Base-by-base conservation (phyloP, 805 yeast genomes). In the Starmera quercuum region DNA sequence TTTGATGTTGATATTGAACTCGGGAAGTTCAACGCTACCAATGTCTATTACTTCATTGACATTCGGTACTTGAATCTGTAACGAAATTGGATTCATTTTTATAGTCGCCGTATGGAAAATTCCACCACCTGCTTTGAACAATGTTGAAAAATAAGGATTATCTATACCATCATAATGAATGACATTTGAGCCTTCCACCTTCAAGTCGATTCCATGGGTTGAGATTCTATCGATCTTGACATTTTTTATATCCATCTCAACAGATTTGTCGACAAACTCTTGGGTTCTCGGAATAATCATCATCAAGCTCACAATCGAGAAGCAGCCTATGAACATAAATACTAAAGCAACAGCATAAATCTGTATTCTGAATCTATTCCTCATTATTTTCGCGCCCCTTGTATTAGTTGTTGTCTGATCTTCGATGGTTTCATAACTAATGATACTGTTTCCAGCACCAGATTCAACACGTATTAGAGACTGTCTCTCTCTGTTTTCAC, bases 121-220 rank as follows among this genome's bases (percentile, higher is more conserved):
- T n/a, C 41, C 45, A 1, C 68, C 66, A 3, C 63, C 67, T 2
- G 47, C 21, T 30, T 51, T 46, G 35, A 64, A 54, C 36, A 60
- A 37, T 1, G 25, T 18, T 20, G 47, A 41, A 5, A 47, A 53
- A 26, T 49, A 42, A 1, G 37, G 13, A 35, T 51, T 54, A 1
- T 56, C 53, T 21, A 64, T 57, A 2, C 38, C 29, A 11, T 55
- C 42, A 38, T 51, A 64, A 27, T 62, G 50, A 30, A 61, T 58
- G 4, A 36, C 23, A 29, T 48, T 46, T 1, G 47, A 33, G 9
- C 66, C 68, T 13, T 46, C 40, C 2, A 63, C 51, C 26, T 49
- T 44, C 8, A 65, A 35, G 17, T 54, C 40, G 6, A 64, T 53
- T 2, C 64, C 64, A 4, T 46, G 42, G 10, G 58, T 51, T 1